Conservation (phyloP, 306 rosid species). For the Vicia sativa region DNA sequence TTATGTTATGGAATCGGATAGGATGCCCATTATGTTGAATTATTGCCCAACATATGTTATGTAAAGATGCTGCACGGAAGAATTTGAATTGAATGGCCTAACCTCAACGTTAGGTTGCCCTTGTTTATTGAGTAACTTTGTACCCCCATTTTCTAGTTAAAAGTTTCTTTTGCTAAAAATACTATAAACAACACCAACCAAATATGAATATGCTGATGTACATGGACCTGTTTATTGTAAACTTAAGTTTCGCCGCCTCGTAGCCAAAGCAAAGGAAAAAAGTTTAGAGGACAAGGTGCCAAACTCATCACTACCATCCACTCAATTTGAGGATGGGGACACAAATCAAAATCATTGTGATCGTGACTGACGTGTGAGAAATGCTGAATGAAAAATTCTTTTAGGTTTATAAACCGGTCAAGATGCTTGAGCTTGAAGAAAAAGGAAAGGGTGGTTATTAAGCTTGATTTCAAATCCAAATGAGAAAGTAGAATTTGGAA, state of each 20-base stretch:
- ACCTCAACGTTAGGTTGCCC: constrained; percentile 16
- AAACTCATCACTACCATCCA: constrained; percentile 43
- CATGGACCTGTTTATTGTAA: background rate
- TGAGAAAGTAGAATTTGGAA: constrained; percentile 11
- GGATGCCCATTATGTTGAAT: constrained; percentile 37
- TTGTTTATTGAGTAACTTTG: constrained; percentile 28
- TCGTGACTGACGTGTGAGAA: constrained; percentile 27
- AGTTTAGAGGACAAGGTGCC: constrained; percentile 39
- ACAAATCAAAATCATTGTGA: constrained; percentile 35
- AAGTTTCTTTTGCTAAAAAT: constrained; percentile 19
- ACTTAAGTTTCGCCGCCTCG: constrained; percentile 10
- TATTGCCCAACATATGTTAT: constrained; percentile 25
- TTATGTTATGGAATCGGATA: constrained; percentile 40
- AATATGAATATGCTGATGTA: constrained; percentile 27
- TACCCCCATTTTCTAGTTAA: background rate
- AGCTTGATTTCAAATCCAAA: constrained; percentile 25
- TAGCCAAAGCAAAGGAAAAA: background rate
- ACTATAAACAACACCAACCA: constrained; percentile 33
- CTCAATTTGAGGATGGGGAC: background rate
- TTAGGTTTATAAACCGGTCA: constrained; percentile 23
- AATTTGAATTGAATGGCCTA: constrained; percentile 47
- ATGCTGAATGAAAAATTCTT: constrained; percentile 16
- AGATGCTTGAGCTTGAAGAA: constrained; percentile 36
- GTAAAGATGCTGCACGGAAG: constrained; percentile 35
- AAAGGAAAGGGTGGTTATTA: constrained; percentile 22